Conservation (phyloP, 2,329 filamentous ascomycete genomes). For the Cylindrodendrum hubeiense region DNA sequence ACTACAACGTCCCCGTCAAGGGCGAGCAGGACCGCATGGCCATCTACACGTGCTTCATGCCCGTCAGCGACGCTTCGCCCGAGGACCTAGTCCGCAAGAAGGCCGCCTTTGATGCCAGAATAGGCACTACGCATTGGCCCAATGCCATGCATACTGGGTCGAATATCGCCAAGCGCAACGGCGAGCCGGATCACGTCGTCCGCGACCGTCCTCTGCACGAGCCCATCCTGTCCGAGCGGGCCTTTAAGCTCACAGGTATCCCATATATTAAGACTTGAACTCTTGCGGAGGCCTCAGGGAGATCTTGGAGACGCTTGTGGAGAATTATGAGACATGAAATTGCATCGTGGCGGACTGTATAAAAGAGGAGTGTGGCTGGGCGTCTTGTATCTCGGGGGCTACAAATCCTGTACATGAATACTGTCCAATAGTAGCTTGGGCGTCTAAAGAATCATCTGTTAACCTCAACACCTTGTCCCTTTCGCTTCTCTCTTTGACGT, state of each 20-base stretch:
- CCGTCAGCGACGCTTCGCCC: conserved; percentile 33
- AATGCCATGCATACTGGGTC: conserved; percentile 44
- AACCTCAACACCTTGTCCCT: background rate
- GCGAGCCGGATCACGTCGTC: conserved; percentile 34
- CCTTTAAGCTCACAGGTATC: conserved; percentile 41
- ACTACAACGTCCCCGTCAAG: conserved; percentile 55
- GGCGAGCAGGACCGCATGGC: conserved; percentile 53
- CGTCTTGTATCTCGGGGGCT: conserved; percentile 20
- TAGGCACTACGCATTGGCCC: conserved; percentile 58
- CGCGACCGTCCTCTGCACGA: conserved; percentile 34
- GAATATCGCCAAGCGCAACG: conserved; percentile 35
- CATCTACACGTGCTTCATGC: conserved; percentile 47
- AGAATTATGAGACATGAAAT: background rate
- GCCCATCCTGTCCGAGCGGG: conserved; percentile 30
- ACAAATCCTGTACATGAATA: conserved; percentile 4
- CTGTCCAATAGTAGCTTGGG: conserved; percentile 9
- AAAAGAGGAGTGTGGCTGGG: conserved; percentile 7
- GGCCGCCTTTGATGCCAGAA: conserved; percentile 51
- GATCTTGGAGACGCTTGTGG: background rate
- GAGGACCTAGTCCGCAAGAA: conserved; percentile 57
- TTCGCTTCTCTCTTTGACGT: background rate
- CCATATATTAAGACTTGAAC: conserved; percentile 34
- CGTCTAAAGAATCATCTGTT: conserved; percentile 8
- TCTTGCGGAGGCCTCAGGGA: background rate
- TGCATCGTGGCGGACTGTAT: background rate